phyloP scores from a whole-genome alignment of 495 filamentous ascomycete genomes.

The Podospora australis region DNA sequence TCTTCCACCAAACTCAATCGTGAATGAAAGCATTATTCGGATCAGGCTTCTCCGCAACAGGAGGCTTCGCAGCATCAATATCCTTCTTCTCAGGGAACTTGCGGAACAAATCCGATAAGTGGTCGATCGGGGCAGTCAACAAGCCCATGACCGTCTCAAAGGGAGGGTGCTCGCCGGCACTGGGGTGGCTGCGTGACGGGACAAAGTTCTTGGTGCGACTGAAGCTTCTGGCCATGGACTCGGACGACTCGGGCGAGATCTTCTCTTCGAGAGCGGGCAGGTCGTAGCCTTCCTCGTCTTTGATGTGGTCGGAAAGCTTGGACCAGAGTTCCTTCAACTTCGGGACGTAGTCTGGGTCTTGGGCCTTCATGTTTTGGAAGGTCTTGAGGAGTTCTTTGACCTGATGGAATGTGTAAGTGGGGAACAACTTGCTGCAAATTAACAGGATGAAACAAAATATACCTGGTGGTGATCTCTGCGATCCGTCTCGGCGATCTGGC shows the following conservation, averaged over 20 bases:
- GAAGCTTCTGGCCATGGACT: conserved; percentile 3
- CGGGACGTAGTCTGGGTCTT: not conserved
- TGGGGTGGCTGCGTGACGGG: not conserved
- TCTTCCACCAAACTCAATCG: no score
- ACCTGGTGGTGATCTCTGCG: conserved; percentile 4
- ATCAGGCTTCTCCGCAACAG: no score
- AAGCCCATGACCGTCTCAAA: conserved; percentile 6
- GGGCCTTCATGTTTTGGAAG: conserved; percentile 1
- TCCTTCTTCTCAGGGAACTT: conserved; percentile 6
- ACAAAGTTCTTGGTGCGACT: conserved; percentile 1
- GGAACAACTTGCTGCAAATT: not conserved
- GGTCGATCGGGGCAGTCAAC: not conserved
- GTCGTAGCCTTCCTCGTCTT: conserved; percentile 5
- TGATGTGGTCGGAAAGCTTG: conserved; percentile 6
- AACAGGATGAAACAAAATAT: not conserved
- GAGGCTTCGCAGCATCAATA: no score
- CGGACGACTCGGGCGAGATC: not conserved
- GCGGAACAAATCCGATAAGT: not conserved
- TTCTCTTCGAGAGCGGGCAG: conserved; percentile 5
- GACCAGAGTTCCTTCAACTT: conserved; percentile 1
- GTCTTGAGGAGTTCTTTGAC: conserved; percentile 1
- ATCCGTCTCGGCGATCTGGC: conserved; percentile 5
- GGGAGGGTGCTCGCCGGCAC: not conserved
- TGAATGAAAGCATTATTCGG: no score
- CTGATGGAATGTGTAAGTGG: not conserved